These are phyloP conservation scores for Termitomyces eurrhizus DNA, from an alignment of 768 basidiomycete genomes.

Conservation along the genomic window DNA sequence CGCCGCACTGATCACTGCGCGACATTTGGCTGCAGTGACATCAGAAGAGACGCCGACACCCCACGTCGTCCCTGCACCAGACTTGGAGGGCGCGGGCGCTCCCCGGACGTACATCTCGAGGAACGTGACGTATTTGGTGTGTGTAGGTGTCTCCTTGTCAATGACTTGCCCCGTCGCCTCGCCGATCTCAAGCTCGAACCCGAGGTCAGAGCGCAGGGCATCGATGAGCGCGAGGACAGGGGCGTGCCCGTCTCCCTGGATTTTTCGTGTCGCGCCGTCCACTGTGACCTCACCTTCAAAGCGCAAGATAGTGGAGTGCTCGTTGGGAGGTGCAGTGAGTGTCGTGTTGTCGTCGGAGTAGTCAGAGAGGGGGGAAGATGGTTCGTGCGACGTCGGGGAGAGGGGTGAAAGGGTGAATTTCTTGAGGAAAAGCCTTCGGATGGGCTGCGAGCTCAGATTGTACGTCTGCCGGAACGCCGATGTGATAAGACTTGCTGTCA, in stretches of 20 bases:
- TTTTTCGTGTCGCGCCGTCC: conserved; percentile 58
- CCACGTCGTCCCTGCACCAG: conserved; percentile 52
- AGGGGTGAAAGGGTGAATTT: conserved; percentile 55
- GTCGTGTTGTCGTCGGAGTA: conserved; percentile 49
- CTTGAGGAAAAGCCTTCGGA: conserved; percentile 62
- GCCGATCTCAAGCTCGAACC: conserved; percentile 60
- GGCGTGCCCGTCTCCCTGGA: conserved; percentile 77
- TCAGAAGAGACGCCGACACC: conserved; percentile 76
- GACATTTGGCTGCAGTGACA: conserved; percentile 65
- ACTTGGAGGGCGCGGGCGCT: conserved; percentile 41
- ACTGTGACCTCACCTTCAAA: conserved; percentile 69
- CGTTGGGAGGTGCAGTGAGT: conserved; percentile 7
- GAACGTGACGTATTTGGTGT: conserved; percentile 65
- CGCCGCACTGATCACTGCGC: conserved; percentile 71
- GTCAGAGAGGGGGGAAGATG: conserved; percentile 32
- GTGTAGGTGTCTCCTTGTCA: conserved; percentile 25
- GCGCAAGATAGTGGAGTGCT: conserved; percentile 24
- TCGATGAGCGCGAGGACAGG: conserved; percentile 74
- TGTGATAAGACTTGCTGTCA: conserved; percentile 74
- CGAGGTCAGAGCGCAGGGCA: conserved; percentile 63
- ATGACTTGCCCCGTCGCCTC: conserved; percentile 76
- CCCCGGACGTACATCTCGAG: conserved; percentile 63
- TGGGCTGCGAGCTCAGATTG: conserved; percentile 55
- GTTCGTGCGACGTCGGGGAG: conserved; percentile 34
- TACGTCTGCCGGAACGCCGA: conserved; percentile 66